Evolutionary conservation across 345 rosid genomes (phyloP), one percentile per base, ranked within the genome.

Genomic region (Citrus inodora): DNA sequence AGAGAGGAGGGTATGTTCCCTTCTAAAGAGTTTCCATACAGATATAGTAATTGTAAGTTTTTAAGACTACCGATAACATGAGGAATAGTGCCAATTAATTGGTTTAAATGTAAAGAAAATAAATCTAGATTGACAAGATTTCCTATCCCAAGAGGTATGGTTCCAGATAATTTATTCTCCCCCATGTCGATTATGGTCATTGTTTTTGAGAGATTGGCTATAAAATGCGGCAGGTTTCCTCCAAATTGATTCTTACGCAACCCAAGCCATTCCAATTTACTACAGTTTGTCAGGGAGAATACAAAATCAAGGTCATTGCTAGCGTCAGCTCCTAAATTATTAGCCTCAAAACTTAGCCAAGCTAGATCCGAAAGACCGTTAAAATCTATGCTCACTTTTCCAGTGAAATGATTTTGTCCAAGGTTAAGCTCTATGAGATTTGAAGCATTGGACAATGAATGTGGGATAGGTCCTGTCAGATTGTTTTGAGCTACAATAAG

Each of bases 381-480:
- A 4, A 81, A 76, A 62, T 66, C 65, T 32, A 25, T 11, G 1
- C 80, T 75, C 1, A 77, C 75, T 33, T 37, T 9, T 25, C 82
- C 74, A 0, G 17, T 73, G 30, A 76, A 33, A 1, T 56, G 1
- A 4, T 82, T 79, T 0, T 0, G 0, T 0, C 7, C 0, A 7
- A 75, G 1, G 24, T 2, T 1, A 51, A 78, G 42, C 2, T 0
- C 0, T 14, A 0, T 0, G 5, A 87, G 76, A 11, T 83, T 69
- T 2, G 83, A 73, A 6, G 74, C 74, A 62, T 86, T 86, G 48
- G 83, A 70, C 21, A 81, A 4, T 10, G 88, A 81, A 1, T 1
- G 7, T 8, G 83, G 80, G 32, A 86, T 35, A 9, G 42, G 10
- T 4, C 87, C 87, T 16, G 10, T 37, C 9, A 83, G 55, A 4